A percentile compares a stretch with the other conserved stretches of the same genome.
These are phyloP conservation scores for Fagus crenata DNA, from an alignment of 306 rosid genomes.

Conservation along the genomic window DNA sequence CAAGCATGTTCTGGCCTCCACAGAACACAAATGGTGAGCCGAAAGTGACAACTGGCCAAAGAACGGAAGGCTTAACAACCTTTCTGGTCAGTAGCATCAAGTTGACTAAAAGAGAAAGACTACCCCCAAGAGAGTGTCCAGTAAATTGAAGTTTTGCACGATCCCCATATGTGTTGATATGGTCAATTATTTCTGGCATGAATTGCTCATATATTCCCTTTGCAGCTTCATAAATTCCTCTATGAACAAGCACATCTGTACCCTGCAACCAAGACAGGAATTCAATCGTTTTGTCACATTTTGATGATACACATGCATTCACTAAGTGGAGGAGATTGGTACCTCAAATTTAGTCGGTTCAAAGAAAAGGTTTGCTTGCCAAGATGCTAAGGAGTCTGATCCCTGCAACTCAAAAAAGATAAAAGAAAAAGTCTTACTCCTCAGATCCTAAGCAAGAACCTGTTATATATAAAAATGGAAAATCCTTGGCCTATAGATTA, in stretches of 20 bases:
- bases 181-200: conserved; percentile 78
- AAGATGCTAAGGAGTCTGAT: conserved; percentile 84
- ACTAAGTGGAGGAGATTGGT: conserved; percentile 3
- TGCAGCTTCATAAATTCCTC: conserved; percentile 97
- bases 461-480: background rate
- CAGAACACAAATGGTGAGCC: conserved; percentile 96
- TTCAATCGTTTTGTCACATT: background rate
- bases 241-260: conserved; percentile 74
- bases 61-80: conserved; percentile 58
- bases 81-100: conserved; percentile 71
- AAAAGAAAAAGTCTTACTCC: background rate
- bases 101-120: conserved; percentile 85
- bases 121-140: conserved; percentile 96
- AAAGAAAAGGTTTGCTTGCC: conserved; percentile 95
- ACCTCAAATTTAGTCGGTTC: conserved; percentile 97
- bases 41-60: conserved; percentile 77
- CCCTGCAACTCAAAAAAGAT: conserved; percentile 54
- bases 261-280: conserved; percentile 41
- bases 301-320: background rate
- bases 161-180: conserved; percentile 60
- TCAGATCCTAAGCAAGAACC: background rate
- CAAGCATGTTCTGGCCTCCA: conserved; percentile 65
- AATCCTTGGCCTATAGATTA: background rate
- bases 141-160: conserved; percentile 80
- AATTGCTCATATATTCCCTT: conserved; percentile 85